Base-by-base conservation (phyloP, 371 early-diverging fungal species). In the Blastocladiella emersonii region DNA sequence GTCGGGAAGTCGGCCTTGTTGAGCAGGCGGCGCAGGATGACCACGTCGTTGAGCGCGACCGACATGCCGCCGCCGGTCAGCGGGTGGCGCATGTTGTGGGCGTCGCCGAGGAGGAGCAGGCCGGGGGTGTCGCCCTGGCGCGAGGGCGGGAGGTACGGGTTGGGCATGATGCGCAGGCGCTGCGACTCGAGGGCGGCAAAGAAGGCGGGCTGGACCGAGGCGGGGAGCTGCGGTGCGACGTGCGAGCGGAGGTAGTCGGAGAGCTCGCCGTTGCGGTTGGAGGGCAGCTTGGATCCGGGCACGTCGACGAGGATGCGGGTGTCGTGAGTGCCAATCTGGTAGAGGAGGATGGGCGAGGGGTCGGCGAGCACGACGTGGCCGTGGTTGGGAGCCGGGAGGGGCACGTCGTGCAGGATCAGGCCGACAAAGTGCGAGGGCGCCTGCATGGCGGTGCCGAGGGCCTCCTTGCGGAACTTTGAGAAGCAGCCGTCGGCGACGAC, bases 11-110 rank as follows among this genome's bases (percentile, higher is more conserved):
- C 71, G 63, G 76, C 68, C 62, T 65, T 68, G 21, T 72, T 68
- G 15, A 93, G 72, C 21, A 84, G 66, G 0, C 82, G 72, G 3
- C 73, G 66, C 41, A 91, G 61, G 15, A 81, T 75, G 1, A 91
- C 83, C 5, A 90, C 89, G 72, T 96, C 97, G 76, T 86, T 85
- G 41, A 93, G 75, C 1, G 88, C 96, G 0, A 96, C 90, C 0
- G 97, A 95, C 97, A 96, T 96, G 25, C 97, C 97, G 63, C 86
- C 92, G 55, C 97, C 95, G 1, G 95, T 95, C 53, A 97, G 73
- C 19, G 95, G 94, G 64, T 93, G 93, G 30, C 95, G 81, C 81
- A 95, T 91, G 71, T 96, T 96, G 73, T 89, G 81, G 3, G 95
- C 91, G 76, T 96, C 97, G 57, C 97, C 97, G 13, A 93, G 69